Evolutionary conservation across 2,329 filamentous ascomycete genomes (phyloP).

Genomic region (Zasmidium angulare): DNA sequence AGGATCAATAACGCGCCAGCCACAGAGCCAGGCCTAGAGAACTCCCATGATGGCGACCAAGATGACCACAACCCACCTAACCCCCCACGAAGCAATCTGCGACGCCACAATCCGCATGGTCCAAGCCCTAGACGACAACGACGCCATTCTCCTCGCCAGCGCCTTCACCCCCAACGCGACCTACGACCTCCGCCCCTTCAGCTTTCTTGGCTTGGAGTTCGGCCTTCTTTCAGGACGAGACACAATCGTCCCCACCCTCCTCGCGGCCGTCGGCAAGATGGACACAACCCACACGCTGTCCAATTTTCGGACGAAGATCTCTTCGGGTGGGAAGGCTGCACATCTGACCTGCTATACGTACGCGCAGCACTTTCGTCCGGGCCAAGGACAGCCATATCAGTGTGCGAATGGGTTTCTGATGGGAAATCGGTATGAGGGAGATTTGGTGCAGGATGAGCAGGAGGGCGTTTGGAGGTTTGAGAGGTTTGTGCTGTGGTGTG

Average conservation of each 20-base stretch:
- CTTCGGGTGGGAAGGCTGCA: neutral
- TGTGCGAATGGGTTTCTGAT: neutral
- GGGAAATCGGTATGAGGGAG: conserved; percentile 2
- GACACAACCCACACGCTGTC: conserved; percentile 1
- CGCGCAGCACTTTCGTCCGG: neutral
- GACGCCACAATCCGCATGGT: conserved; percentile 2
- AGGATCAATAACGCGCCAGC: too few relatives aligned
- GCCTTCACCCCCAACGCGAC: neutral
- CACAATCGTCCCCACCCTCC: neutral
- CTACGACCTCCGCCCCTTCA: neutral
- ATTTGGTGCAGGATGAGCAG: neutral
- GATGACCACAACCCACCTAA: neutral
- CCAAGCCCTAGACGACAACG: conserved; percentile 1
- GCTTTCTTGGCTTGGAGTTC: neutral
- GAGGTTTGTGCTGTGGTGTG: neutral
- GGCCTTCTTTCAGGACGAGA: neutral
- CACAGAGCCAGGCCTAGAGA: too few relatives aligned
- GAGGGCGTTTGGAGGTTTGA: neutral
- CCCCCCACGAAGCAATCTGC: conserved; percentile 1
- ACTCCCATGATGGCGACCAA: neutral
- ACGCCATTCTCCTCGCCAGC: neutral
- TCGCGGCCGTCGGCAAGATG: neutral
- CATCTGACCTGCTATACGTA: conserved; percentile 2
- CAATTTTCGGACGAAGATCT: neutral
- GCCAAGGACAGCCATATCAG: neutral